Conservation (phyloP, 495 filamentous ascomycete species). For the Penicillium cinerascens region DNA sequence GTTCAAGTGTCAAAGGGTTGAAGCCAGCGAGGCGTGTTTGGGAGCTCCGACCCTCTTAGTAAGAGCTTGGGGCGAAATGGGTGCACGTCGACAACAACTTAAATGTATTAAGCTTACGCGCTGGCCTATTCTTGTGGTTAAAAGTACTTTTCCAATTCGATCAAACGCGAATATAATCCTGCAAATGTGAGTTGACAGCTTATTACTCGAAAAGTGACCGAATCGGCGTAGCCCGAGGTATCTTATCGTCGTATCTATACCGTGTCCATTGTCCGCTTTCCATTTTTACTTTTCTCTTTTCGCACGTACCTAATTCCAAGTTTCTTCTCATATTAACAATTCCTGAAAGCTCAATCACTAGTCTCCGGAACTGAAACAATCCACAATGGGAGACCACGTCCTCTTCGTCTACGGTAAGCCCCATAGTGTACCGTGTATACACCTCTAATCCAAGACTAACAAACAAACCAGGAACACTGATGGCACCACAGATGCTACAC, state of each 20-base stretch:
- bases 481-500: constrained; percentile 78
- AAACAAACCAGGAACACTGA: constrained; percentile 48
- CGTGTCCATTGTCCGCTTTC: not conserved
- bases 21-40: constrained; percentile 39
- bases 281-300: not conserved
- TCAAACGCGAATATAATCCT: not conserved
- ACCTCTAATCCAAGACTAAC: not conserved
- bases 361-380: not conserved
- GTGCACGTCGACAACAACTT: not conserved
- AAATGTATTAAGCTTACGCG: not conserved
- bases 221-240: not conserved
- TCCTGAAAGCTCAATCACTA: not conserved
- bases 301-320: not conserved
- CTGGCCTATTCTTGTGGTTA: not conserved
- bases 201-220: not conserved
- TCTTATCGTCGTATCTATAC: not conserved
- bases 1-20: constrained; percentile 14
- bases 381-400: constrained; percentile 40
- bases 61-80: not conserved
- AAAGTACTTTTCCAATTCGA: not conserved
- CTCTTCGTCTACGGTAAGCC: constrained; percentile 61
- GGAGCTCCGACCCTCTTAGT: not conserved
- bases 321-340: not conserved
- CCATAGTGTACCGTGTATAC: constrained; percentile 23
- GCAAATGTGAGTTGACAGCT: not conserved